Evolutionary conservation across 2,329 filamentous ascomycete genomes (phyloP), one percentile per base, ranked within the genome.

Genomic region (Colletotrichum simmondsii): DNA sequence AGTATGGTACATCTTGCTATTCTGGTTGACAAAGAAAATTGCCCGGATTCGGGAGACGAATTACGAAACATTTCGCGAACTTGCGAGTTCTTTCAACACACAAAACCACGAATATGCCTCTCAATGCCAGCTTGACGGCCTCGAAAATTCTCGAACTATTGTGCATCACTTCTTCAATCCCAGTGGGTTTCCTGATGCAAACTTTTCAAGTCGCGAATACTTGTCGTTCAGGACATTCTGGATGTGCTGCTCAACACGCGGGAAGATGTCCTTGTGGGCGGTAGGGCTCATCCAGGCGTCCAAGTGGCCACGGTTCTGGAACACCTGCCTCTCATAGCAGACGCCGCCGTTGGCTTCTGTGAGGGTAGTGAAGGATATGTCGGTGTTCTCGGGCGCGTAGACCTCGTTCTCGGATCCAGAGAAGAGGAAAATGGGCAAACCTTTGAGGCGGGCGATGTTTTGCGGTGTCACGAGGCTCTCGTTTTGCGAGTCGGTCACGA

Each of bases 401-500:
- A 79, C 76, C 22, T 75, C 75, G 65, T 78, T 75, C 7, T 71
- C 75, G 0, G 74, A 66, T 4, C 76, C 77, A 0, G 73, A 71
- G 24, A 78, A 52, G 62, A 77, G 73, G 66, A 71, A 72, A 16
- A 72, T 73, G 59, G 71, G 61, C 22, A 72, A 59, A 7, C 71
- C 71, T 52, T 46, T 65, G 58, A 73, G 70, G 11, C 70, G 64
- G 3, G 56, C 53, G 11, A 66, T 58, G 37, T 69, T 74, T 11
- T 66, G 52, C 16, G 56, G 68, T 22, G 71, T 74, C 12, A 62
- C 54, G 26, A 69, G 61, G 35, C 67, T 59, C 24, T 24, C 52
- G 5, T 57, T 46, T 46, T 60, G 63, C 0, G 59, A 46, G 49
- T 74, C 67, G 5, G 65, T 88, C 19, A 87, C 87, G 66, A 83